A percentile compares a stretch with the other conserved stretches of the same genome.
Evolutionary conservation across 179 eudicot species (phyloP).

Genomic region (Silene vulgaris): DNA sequence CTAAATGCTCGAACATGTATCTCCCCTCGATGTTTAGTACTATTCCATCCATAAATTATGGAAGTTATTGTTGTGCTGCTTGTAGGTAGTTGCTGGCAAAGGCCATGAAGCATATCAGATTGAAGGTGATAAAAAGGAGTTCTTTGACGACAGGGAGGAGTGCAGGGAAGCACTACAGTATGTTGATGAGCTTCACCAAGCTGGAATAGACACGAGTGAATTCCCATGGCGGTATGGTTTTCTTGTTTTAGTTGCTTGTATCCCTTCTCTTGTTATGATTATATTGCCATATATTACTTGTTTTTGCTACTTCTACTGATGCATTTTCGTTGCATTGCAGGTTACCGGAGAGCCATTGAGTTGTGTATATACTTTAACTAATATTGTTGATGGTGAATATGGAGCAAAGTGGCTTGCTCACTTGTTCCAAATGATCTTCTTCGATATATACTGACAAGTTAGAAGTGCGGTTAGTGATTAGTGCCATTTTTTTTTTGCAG

Average conservation of each 20-base stretch:
- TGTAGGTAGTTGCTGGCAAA: constrained; percentile 93
- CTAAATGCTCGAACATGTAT: neutral
- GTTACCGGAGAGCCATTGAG: constrained; percentile 85
- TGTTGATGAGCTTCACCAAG: constrained; percentile 96
- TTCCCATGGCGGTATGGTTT: constrained; percentile 86
- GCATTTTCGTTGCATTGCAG: constrained; percentile 32
- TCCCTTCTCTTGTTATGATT: neutral
- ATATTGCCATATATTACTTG: neutral
- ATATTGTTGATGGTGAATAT: constrained; percentile 11
- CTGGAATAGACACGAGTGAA: constrained; percentile 98
- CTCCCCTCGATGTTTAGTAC: neutral
- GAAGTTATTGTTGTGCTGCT: constrained; percentile 16
- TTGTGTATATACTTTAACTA: neutral
- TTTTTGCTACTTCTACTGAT: neutral
- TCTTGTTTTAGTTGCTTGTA: neutral
- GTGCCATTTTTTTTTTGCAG: constrained; percentile 12
- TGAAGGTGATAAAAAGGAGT: constrained; percentile 75
- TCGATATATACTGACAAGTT: constrained; percentile 13
- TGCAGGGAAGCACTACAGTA: constrained; percentile 94
- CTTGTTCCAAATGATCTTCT: constrained; percentile 5
- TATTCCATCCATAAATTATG: neutral
- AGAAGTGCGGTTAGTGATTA: constrained; percentile 17
- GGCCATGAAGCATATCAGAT: constrained; percentile 72
- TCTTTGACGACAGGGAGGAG: constrained; percentile 90
- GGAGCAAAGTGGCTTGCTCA: constrained; percentile 8